Base-by-base conservation (phyloP, 495 filamentous ascomycete genomes). In the Penicillium cinerascens region DNA sequence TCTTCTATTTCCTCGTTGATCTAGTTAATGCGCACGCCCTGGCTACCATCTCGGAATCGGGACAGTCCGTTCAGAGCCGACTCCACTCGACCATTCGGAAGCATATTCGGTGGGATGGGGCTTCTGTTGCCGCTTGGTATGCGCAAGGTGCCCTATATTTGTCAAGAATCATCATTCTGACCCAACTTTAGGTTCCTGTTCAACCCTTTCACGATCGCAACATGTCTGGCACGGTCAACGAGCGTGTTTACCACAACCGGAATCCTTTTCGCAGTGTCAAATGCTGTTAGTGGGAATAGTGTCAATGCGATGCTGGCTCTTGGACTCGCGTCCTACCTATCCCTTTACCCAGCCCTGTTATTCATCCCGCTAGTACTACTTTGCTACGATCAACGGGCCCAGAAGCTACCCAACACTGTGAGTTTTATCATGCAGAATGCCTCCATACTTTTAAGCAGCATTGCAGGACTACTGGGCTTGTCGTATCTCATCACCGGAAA, bases 181-280 rank as follows among this genome's bases (percentile, higher is more conserved):
- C 58, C 21, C 21, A 21, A 15, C 2, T 11, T 10, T 46, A 92
- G 88, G 65, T 95, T 89, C 60, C 79, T 98, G 9, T 92, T 98
- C 71, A 97, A 95, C 69, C 93, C 93, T 2, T 95, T 96, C 66
- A 96, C 92, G 1, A 84, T 97, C 55, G 86, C 90, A 44, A 92
- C 91, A 20, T 97, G 92, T 68, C 78, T 98, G 49, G 93, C 86
- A n/a, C 85, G 93, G 5, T 86, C 93, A 6, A 97, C 92, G 0
- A 89, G 83, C 54, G 87, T 95, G 38, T 95, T 97, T 63, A 95
- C 91, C 0, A 92, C 91, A 18, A 87, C 86, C 54, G 91, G 88
- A 47, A 88, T 96, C 50, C 83, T 97, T 29, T 84, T 87, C 53
- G 88, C 91, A 39, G 79, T 95, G 27, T 84, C 89, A 11, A 89